Evolutionary conservation across 2,329 filamentous ascomycete species (phyloP).

Genomic region (Colletotrichum lupini): DNA sequence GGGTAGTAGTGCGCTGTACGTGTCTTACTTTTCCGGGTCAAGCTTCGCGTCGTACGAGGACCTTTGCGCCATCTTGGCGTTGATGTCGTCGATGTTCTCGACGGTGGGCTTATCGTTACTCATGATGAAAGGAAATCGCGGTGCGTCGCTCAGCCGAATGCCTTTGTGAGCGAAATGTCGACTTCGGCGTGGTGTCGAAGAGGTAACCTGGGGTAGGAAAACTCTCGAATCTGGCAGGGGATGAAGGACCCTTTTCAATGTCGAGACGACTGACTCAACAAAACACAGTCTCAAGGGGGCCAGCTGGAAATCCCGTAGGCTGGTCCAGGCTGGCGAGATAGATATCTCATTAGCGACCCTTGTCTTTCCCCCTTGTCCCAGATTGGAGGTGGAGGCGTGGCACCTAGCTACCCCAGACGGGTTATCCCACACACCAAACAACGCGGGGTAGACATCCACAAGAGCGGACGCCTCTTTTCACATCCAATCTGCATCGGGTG

Average conservation of each 20-base stretch:
- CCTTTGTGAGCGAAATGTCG: constrained; percentile 15
- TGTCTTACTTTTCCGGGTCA: constrained; percentile 19
- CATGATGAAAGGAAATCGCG: not conserved
- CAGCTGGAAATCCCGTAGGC: not conserved
- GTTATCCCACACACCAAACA: constrained; percentile 8
- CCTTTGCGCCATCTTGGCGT: constrained; percentile 2
- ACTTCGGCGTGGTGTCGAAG: not conserved
- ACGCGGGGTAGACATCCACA: constrained; percentile 31
- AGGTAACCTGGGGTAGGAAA: not conserved
- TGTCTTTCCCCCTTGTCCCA: not conserved
- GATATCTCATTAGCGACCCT: not conserved
- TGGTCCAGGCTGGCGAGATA: not conserved
- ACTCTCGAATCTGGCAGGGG: not conserved
- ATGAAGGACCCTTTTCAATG: not conserved
- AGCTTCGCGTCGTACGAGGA: not conserved
- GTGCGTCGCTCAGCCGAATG: not conserved
- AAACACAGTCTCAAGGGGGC: not conserved
- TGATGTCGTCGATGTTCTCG: constrained; percentile 25
- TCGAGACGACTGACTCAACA: not conserved
- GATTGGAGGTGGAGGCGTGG: constrained; percentile 12
- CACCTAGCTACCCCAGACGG: constrained; percentile 17
- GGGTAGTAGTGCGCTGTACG: no score
- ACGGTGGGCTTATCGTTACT: constrained; percentile 15
- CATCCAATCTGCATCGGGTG: constrained; percentile 17
- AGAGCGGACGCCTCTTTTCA: constrained; percentile 1